Conservation (phyloP, 2,329 filamentous ascomycete species). For the Rhexocercosporidium sp. region DNA sequence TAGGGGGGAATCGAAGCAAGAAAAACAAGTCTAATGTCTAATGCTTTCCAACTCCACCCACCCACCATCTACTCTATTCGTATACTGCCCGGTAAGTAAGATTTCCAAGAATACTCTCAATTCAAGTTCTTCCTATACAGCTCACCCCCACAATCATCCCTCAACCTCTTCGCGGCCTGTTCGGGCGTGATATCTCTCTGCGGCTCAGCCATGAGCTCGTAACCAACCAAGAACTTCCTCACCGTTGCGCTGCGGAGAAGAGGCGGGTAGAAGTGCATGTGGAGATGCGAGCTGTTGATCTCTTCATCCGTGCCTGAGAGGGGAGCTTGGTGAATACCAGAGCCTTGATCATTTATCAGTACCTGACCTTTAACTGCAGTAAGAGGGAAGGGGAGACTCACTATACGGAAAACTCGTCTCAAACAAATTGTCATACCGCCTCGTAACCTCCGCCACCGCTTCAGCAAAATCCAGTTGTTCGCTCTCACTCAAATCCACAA, state of each 20-base stretch:
- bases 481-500: constrained; percentile 77
- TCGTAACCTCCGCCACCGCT: constrained; percentile 83
- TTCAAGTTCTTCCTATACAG: constrained; percentile 72
- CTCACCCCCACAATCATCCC: constrained; percentile 73
- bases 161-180: constrained; percentile 82
- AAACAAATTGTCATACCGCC: constrained; percentile 95
- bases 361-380: background rate
- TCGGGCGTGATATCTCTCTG: constrained; percentile 98
- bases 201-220: constrained; percentile 96
- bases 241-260: constrained; percentile 91
- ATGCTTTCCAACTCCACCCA: constrained; percentile 8
- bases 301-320: constrained; percentile 82
- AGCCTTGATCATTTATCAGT: constrained; percentile 56
- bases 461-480: constrained; percentile 81
- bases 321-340: constrained; percentile 94
- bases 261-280: constrained; percentile 98
- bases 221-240: constrained; percentile 94
- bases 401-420: constrained; percentile 97
- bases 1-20: background rate
- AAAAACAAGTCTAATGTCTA: constrained; percentile 20
- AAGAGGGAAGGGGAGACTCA: constrained; percentile 37
- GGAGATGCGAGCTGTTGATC: constrained; percentile 85
- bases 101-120: background rate
- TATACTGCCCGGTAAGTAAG: background rate
- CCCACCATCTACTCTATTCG: background rate